These are phyloP conservation scores for Tetradesmus obliquus DNA, from an alignment of 139 green algal genomes.

Conservation along the genomic window DNA sequence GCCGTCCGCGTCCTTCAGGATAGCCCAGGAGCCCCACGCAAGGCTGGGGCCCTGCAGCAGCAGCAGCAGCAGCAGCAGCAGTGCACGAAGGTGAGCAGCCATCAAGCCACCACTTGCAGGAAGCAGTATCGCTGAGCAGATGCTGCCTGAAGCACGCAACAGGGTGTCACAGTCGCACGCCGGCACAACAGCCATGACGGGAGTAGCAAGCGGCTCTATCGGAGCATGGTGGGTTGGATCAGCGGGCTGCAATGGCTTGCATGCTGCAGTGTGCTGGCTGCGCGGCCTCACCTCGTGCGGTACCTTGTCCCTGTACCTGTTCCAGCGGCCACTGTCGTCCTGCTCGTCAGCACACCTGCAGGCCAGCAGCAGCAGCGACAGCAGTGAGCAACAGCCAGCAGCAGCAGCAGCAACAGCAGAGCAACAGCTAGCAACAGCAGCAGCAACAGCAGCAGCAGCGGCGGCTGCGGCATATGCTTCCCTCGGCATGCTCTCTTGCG, in stretches of 20 bases:
- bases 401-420: background rate
- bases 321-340: slow-evolving; percentile 78
- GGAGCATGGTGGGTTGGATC: too few species aligned
- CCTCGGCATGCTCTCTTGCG: background rate
- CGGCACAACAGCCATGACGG: background rate
- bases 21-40: slow-evolving; percentile 85
- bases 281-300: background rate
- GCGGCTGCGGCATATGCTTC: background rate
- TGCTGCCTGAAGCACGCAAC: background rate
- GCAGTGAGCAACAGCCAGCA: background rate
- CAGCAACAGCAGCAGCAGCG: background rate
- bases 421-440: background rate
- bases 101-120: background rate
- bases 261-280: background rate
- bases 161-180: background rate
- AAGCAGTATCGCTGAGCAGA: background rate
- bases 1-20: slow-evolving; percentile 72
- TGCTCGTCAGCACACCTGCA: slow-evolving; percentile 72
- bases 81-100: background rate
- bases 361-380: background rate
- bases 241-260: too few species aligned
- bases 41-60: slow-evolving; percentile 46
- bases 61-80: background rate
- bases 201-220: too few species aligned
- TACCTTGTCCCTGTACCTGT: slow-evolving; percentile 59